Base-by-base conservation (phyloP, 2,329 filamentous ascomycete genomes). In the Aspergillus sp. region DNA sequence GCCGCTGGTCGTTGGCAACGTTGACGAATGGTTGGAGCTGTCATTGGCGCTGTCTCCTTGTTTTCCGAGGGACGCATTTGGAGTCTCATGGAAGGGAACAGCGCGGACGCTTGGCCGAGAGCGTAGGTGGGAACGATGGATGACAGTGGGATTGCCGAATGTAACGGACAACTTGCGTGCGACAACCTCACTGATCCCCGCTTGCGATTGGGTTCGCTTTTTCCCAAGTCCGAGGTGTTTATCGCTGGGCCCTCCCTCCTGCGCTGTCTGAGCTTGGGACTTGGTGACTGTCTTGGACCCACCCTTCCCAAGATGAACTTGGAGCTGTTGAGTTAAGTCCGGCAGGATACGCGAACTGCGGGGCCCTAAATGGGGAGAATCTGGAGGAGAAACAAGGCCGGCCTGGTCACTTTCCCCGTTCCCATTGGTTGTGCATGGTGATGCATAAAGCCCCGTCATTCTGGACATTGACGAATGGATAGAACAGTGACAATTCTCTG, bases 101-200 rank as follows among this genome's bases (percentile, higher is more conserved):
- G 58, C 59, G 22, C 58, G 59, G 44, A 73, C 62, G 35, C 59
- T 70, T 3, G 68, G 69, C 40, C 72, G 67, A 4, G 62, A 57
- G 17, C 65, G 65, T 6, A 71, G 57, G 50, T 67, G 64, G 2
- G 65, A 59, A 47, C 72, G 71, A 46, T 64, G 73, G 44, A 76
- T 71, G 6, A 76, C 67, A 5, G 73, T 76, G 17, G 70, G 64
- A 33, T 69, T 64, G 2, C 68, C 68, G 57, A 76, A 73, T 5
- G 70, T 65, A 22, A 65, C 64, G 3, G 72, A 73, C 17, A 75
- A 48, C 51, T 65, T 73, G 35, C 64, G 65, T 1, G 73, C 70
- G 10, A 76, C 52, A 13, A 67, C 58, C 48, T 66, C 57, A 30
- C 69, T 60, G 14, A 74, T 56, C 16, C 61, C 64, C 8, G 66